These are phyloP conservation scores for Trichoderma oligosporum DNA, from an alignment of 2,329 filamentous ascomycete genomes.

Conservation along the genomic window DNA sequence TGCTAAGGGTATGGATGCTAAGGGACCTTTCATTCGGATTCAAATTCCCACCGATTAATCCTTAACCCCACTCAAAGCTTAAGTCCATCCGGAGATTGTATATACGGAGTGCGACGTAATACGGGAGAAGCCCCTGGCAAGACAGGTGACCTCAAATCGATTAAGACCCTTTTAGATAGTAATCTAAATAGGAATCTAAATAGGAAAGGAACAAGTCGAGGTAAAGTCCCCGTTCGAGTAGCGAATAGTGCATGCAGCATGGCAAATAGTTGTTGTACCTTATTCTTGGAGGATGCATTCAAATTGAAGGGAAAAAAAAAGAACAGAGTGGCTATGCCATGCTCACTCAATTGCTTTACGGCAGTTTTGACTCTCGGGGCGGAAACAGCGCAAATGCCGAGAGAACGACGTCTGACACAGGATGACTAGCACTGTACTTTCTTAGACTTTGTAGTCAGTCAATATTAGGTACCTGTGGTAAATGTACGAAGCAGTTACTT, in stretches of 20 bases:
- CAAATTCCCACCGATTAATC: background rate
- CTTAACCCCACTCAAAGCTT: background rate
- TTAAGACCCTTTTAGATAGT: too few relatives aligned
- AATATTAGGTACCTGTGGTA: background rate
- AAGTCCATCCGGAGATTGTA: conserved; percentile 6
- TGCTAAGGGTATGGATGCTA: background rate
- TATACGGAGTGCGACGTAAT: background rate
- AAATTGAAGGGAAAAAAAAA: background rate
- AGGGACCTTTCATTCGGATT: background rate
- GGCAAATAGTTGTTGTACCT: background rate
- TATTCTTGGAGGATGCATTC: background rate
- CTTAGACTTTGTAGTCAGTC: background rate
- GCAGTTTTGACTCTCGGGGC: background rate
- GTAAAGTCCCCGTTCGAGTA: background rate
- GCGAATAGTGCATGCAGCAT: background rate
- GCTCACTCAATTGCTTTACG: background rate
- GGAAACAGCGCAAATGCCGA: conserved; percentile 14
- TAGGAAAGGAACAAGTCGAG: background rate
- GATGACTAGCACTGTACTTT: conserved; percentile 5
- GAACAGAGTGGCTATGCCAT: background rate
- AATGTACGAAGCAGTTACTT: background rate
- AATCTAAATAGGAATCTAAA: too few relatives aligned
- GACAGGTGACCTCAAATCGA: too few relatives aligned
- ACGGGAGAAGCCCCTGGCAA: too few relatives aligned
- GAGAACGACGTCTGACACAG: background rate